Base-by-base conservation (phyloP, 129 eudicot species). In the Tagetes patula region DNA sequence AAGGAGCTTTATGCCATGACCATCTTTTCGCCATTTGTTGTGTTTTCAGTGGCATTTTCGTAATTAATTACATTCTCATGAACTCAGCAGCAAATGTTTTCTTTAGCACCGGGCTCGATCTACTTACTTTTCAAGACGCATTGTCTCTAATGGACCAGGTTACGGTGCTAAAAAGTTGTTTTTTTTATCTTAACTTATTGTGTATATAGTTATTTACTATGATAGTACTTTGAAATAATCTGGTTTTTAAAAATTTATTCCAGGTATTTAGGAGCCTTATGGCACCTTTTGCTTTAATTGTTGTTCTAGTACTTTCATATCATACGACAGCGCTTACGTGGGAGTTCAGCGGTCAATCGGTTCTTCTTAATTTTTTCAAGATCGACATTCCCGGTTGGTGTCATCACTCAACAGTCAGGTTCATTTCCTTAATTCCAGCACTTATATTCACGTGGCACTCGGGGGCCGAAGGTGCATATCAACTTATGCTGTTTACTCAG, bases 381-480 rank as follows among this genome's bases (percentile, higher is more conserved):
- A 47, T 90, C 77, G 79, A 91, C 50, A 75, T 95, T 75, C 97
- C 97, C 9, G 91, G 84, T 31, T 95, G 99, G 97, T 88, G 84
- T 68, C 97, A 95, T 81, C 89, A 88, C 82, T 88, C 87, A 13
- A 81, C 88, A 40, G 85, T 91, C 75, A 85, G 97, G 79, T 67
- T 84, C 59, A 68, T 90, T 74, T 85, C 94, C 39, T 76, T 90
- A 30, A 66, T 86, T 58, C 94, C 94, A 12, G 96, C 99, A 2
- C 88, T 95, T 12, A 80, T 72, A 71, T 90, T 91, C 54, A 73
- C 87, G 27, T 80, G 89, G 88, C 75, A 74, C 79, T 78, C 87
- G 34, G 99, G 97, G 75, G 88, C 96, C n/a, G 97, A 95, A 73
- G 99, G 99, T 45, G 53, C 84, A 60, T 95, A 90, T 73, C 97